Percentiles rank a stretch among this genome's conserved stretches.
phyloP scores from a whole-genome alignment of 257 asterid genomes.

The Solanum corneliomulleri region DNA sequence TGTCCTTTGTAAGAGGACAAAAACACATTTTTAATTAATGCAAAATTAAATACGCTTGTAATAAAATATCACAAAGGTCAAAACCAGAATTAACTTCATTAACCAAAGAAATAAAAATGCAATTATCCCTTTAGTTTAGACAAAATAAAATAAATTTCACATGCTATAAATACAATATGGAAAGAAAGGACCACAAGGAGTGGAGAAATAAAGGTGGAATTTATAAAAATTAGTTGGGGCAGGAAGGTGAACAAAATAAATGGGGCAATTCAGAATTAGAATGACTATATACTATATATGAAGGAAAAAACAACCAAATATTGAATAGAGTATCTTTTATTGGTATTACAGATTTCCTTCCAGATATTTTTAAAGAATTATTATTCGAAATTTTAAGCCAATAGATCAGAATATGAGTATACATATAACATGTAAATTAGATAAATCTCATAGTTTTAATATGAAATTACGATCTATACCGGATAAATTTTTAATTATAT shows the following conservation, averaged over 20 bases:
- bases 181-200: not conserved
- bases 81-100: not conserved
- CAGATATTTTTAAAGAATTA: not conserved
- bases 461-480: fast-evolving
- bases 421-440: no score
- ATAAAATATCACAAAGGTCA: not conserved
- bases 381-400: not conserved
- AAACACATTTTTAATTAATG: not conserved
- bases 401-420: not conserved
- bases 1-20: not conserved
- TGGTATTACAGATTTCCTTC: not conserved
- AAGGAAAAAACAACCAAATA: not conserved
- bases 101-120: not conserved
- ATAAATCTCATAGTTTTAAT: no score
- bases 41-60: not conserved
- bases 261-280: not conserved
- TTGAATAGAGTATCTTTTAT: not conserved
- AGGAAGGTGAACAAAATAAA: not conserved
- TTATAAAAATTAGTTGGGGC: not conserved
- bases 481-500: no score
- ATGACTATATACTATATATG: not conserved
- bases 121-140: not conserved
- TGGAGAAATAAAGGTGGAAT: not conserved
- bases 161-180: not conserved
- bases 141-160: not conserved